Base-by-base conservation (phyloP, 257 asterid species). In the Salvia rosmarinus region DNA sequence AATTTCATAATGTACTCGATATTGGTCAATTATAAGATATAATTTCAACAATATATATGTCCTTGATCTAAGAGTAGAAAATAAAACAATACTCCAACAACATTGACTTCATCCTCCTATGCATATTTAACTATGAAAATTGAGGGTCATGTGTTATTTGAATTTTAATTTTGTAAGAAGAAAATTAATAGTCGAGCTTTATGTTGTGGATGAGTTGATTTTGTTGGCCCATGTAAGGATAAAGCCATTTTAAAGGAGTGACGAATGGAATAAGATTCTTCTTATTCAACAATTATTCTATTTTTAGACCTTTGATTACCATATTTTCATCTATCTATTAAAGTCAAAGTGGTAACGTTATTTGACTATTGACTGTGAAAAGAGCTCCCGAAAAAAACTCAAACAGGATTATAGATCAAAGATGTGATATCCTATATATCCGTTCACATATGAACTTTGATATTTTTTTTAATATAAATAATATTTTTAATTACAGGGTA, bases 251-350 rank as follows among this genome's bases (percentile, higher is more conserved):
- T 25, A 11, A 65, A 65, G 13, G 62, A 20, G 64, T 21, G 17
- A 56, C 40, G 40, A 7, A 39, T n/a, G 35, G 59, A 42, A 42
- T 43, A 16, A 63, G 73, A 46, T 67, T 25, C 74, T 67, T 67
- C 61, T 55, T 51, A 34, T 20, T 58, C 52, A 44, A 55, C 52
- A 9, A 46, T 21, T 9, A n/a, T 37, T 14, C 17, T 40, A 51
- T 67, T 35, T 72, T 17, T 10, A 11, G 43, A 64, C 72, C 23
- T 55, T 42, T 74, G 43, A 30, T 56, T 43, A 40, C 14, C n/a
- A n/a, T n/a, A n/a, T n/a, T n/a, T n/a, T n/a, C n/a, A n/a, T n/a
- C n/a, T n/a, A n/a, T n/a, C n/a, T n/a, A n/a, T n/a, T n/a, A n/a
- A n/a, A n/a, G 73, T 51, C 63, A 32, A 67, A 47, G 44, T 42